These are phyloP conservation scores for Multifurca ochricompacta DNA, from an alignment of 768 basidiomycete species.

Conservation along the genomic window DNA sequence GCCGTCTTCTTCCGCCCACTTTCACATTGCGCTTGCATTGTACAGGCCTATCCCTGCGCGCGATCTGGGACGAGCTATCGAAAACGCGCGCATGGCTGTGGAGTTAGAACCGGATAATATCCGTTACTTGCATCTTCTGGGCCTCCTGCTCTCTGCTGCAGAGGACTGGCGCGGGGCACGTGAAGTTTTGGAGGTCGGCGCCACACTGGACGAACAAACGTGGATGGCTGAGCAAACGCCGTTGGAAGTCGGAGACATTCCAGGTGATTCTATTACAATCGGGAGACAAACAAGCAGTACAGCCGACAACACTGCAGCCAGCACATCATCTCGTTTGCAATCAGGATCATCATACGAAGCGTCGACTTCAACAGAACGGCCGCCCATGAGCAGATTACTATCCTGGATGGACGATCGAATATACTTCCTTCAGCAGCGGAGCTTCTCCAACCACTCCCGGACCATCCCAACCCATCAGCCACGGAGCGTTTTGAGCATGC, in stretches of 20 bases:
- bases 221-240: slow-evolving; percentile 23
- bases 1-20: slow-evolving; percentile 53
- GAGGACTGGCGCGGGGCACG: slow-evolving; percentile 76
- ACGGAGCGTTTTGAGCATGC: slow-evolving; percentile 67
- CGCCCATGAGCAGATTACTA: neutral
- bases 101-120: slow-evolving; percentile 56
- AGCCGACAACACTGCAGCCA: neutral
- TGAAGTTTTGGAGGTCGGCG: slow-evolving; percentile 72
- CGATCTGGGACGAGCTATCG: slow-evolving; percentile 59
- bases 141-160: slow-evolving; percentile 66
- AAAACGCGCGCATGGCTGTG: slow-evolving; percentile 61
- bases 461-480: slow-evolving; percentile 42
- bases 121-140: slow-evolving; percentile 88
- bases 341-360: slow-evolving; percentile 1
- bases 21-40: slow-evolving; percentile 74
- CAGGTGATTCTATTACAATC: slow-evolving; percentile 9
- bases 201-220: slow-evolving; percentile 41
- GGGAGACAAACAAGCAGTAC: neutral
- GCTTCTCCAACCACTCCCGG: slow-evolving; percentile 40
- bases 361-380: slow-evolving; percentile 7
- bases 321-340: neutral
- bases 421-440: slow-evolving; percentile 34
- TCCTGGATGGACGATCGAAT: slow-evolving; percentile 28
- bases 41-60: slow-evolving; percentile 56
- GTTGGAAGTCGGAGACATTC: neutral